Evolutionary conservation across 1,284 basidiomycete species (phyloP).

Genomic region (Microbotryum saponariae): DNA sequence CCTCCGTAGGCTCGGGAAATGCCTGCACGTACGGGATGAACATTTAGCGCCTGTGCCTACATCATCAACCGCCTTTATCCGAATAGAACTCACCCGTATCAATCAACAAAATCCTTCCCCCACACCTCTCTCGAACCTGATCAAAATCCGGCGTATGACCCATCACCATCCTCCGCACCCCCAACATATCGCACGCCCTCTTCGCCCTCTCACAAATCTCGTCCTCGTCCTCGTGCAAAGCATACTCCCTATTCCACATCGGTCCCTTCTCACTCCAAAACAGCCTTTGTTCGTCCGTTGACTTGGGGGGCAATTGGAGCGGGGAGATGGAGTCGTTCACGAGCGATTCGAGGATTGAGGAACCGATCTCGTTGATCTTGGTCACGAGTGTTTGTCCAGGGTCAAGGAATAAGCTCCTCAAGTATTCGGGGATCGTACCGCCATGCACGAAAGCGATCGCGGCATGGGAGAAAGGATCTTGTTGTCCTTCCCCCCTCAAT

Average conservation of each 20-base stretch:
- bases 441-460: conserved; percentile 70
- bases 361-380: conserved; percentile 26
- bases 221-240: conserved; percentile 56
- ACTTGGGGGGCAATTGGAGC: conserved; percentile 56
- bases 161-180: conserved; percentile 79
- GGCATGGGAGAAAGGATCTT: conserved; percentile 55
- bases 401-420: conserved; percentile 37
- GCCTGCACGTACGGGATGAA: conserved; percentile 45
- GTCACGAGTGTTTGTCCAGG: conserved; percentile 30
- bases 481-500: too few relatives aligned
- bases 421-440: conserved; percentile 32
- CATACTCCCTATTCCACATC: conserved; percentile 81
- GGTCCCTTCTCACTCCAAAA: conserved; percentile 71
- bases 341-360: conserved; percentile 41
- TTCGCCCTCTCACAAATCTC: conserved; percentile 64
- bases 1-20: conserved; percentile 94
- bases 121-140: conserved; percentile 54
- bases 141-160: conserved; percentile 84
- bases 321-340: conserved; percentile 44
- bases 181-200: conserved; percentile 59
- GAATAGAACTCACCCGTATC: conserved; percentile 48
- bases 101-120: conserved; percentile 81
- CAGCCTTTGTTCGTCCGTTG: conserved; percentile 58
- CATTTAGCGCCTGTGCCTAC: too few relatives aligned
- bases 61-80: too few relatives aligned